Evolutionary conservation across 2,329 filamentous ascomycete genomes (phyloP).

Genomic region (Endocalyx cinctus): DNA sequence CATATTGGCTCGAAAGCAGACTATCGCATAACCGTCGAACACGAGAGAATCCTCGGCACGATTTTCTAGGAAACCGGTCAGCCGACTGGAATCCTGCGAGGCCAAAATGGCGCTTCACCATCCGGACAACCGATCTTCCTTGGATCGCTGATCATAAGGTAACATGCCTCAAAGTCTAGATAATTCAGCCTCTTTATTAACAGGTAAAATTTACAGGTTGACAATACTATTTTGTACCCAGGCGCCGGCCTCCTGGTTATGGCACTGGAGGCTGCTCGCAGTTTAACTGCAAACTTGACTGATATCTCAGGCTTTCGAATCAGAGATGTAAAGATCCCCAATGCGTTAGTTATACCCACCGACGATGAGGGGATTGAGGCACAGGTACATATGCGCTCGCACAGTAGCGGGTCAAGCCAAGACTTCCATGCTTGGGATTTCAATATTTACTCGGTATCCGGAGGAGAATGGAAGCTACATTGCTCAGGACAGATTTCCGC

Average conservation of each 20-base stretch:
- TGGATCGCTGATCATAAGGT: slow-evolving; percentile 8
- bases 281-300: neutral
- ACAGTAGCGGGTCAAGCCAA: neutral
- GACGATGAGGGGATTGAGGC: slow-evolving; percentile 5
- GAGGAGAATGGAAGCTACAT: slow-evolving; percentile 1
- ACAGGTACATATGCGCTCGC: slow-evolving; percentile 6
- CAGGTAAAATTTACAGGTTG: neutral
- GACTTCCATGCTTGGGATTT: neutral
- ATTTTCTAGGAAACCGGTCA: neutral
- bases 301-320: slow-evolving; percentile 2
- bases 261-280: slow-evolving; percentile 5
- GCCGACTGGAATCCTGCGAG: neutral
- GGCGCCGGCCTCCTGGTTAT: slow-evolving; percentile 4
- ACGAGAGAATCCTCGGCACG: slow-evolving; percentile 7
- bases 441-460: neutral
- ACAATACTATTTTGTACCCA: slow-evolving; percentile 4
- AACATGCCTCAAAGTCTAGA: neutral
- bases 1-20: slow-evolving; percentile 29
- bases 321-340: slow-evolving; percentile 5
- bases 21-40: slow-evolving; percentile 21
- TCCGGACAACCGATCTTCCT: slow-evolving; percentile 2
- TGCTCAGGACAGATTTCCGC: neutral
- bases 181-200: neutral
- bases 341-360: slow-evolving; percentile 4
- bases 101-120: slow-evolving; percentile 8